Percentiles rank a stretch among this genome's conserved stretches.
Conservation (phyloP, 2,329 filamentous ascomycete species). For the Sphaerostilbella broomeana region DNA sequence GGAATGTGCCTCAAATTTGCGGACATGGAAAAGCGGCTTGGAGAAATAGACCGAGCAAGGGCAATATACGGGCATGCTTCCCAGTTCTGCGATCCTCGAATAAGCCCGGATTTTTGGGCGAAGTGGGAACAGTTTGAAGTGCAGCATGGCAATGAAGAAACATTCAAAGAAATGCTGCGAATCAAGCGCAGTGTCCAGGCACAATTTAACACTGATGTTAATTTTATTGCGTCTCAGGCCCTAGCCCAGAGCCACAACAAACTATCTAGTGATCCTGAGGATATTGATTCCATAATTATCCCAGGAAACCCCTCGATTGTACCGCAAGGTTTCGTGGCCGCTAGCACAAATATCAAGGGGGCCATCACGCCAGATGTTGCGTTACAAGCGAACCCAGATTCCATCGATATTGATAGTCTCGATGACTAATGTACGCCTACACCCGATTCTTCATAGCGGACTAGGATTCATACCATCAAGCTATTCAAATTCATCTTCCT, state of each 20-base stretch:
- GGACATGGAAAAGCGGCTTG: conserved; percentile 86
- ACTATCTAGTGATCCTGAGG: conserved; percentile 38
- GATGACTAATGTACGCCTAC: conserved; percentile 44
- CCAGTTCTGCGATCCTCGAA: conserved; percentile 94
- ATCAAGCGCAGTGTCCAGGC: conserved; percentile 97
- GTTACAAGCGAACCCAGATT: conserved; percentile 68
- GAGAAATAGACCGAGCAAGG: conserved; percentile 88
- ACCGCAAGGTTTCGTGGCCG: conserved; percentile 84
- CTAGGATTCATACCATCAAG: too few relatives aligned
- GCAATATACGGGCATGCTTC: conserved; percentile 95
- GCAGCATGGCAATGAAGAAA: conserved; percentile 97
- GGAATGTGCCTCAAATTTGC: conserved; percentile 99
- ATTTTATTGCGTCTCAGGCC: conserved; percentile 94
- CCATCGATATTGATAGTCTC: conserved; percentile 71
- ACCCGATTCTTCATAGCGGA: background rate
- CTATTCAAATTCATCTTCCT: too few relatives aligned
- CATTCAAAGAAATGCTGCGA: conserved; percentile 97
- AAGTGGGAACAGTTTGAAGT: conserved; percentile 98
- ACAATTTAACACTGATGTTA: conserved; percentile 98
- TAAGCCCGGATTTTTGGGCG: conserved; percentile 83
- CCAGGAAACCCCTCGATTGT: conserved; percentile 84
- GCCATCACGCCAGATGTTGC: conserved; percentile 32
- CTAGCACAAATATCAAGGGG: conserved; percentile 66
- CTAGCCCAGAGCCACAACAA: conserved; percentile 73
- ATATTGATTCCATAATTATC: conserved; percentile 78